These are phyloP conservation scores for Taiozyma sp. DNA, from an alignment of 1,139 yeast species.

Conservation along the genomic window DNA sequence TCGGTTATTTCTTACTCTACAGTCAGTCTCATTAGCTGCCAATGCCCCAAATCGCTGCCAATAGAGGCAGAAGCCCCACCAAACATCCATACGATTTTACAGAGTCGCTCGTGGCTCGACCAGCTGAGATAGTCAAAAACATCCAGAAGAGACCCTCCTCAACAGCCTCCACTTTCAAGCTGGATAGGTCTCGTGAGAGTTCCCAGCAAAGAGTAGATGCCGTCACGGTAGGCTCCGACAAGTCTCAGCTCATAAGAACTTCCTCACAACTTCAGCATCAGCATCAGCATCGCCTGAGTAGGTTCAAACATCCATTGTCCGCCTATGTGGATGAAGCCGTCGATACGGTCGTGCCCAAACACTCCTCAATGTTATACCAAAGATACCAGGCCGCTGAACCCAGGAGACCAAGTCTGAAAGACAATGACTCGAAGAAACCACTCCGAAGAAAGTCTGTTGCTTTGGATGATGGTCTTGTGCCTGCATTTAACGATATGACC, in stretches of 20 bases:
- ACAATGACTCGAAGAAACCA: neutral
- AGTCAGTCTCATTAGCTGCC: neutral
- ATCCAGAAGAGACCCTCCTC: neutral
- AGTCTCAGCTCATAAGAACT: neutral
- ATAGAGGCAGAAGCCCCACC: neutral
- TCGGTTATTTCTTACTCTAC: neutral
- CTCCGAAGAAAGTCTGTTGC: slow-evolving; percentile 9
- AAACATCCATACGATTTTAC: neutral
- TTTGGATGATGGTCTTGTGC: slow-evolving; percentile 20
- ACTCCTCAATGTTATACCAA: slow-evolving; percentile 13
- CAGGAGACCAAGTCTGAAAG: neutral
- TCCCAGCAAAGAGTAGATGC: neutral
- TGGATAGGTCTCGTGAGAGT: neutral
- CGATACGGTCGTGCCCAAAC: slow-evolving; percentile 17
- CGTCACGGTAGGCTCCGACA: neutral
- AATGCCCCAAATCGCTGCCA: neutral
- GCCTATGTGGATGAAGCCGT: slow-evolving; percentile 14
- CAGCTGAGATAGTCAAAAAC: neutral
- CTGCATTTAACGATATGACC: slow-evolving; percentile 19
- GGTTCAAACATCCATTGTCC: slow-evolving; percentile 18
- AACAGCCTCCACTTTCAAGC: neutral
- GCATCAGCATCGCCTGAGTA: neutral
- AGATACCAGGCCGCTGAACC: slow-evolving; percentile 6
- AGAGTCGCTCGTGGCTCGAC: neutral
- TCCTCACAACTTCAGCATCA: neutral